A percentile compares a stretch with the other conserved stretches of the same genome.
Conservation (phyloP, 2,329 filamentous ascomycete species). For the Paecilomyces sp. region DNA sequence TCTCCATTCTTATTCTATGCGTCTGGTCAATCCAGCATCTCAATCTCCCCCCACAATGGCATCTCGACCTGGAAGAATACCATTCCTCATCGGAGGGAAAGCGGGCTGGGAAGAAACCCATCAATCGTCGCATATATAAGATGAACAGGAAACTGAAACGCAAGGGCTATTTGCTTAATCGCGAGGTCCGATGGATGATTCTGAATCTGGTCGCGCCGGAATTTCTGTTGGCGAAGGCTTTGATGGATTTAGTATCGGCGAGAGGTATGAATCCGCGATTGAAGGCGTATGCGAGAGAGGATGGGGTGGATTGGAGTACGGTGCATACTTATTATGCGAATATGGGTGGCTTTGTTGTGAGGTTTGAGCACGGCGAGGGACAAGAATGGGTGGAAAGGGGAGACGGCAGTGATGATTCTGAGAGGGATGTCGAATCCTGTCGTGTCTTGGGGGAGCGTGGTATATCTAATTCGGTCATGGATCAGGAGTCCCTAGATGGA, state of each 20-base stretch:
- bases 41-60: not conserved
- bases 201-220: not conserved
- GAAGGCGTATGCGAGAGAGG: not conserved
- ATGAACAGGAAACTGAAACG: not conserved
- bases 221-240: not conserved
- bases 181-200: not conserved
- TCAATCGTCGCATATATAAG: not conserved
- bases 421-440: not conserved
- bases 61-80: not conserved
- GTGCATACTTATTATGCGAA: not conserved
- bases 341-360: not conserved
- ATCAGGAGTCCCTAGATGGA: not conserved
- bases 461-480: not conserved
- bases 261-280: not conserved
- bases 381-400: no score
- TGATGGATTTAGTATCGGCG: not conserved
- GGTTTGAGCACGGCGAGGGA: not conserved
- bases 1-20: not conserved
- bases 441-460: not conserved
- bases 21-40: not conserved
- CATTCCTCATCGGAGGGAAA: not conserved
- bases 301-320: not conserved
- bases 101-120: not conserved
- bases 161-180: not conserved
- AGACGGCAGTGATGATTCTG: no score